A percentile compares a stretch with the other conserved stretches of the same genome.
These are phyloP conservation scores for Dillenia turbinata DNA, from an alignment of 164 flowering plant species.

Conservation along the genomic window DNA sequence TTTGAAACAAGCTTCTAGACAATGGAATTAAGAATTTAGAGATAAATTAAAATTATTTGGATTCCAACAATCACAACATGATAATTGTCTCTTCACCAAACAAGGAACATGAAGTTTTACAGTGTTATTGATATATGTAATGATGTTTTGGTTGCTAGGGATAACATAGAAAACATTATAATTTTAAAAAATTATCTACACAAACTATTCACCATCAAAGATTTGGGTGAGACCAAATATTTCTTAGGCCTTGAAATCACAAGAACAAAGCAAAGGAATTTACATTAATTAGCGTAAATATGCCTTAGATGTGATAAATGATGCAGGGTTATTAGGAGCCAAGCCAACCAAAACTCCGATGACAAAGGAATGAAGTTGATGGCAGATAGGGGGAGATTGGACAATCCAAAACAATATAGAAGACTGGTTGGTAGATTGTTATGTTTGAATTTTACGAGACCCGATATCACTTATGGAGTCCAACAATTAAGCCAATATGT, in stretches of 20 bases:
- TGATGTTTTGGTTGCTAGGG: slow-evolving; percentile 2
- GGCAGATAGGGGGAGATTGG: background rate
- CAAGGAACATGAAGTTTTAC: background rate
- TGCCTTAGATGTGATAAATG: background rate
- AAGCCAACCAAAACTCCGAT: background rate
- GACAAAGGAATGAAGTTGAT: background rate
- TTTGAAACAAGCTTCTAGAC: slow-evolving; percentile 2
- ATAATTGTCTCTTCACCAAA: background rate
- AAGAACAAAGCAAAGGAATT: background rate
- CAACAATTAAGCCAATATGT: too few species aligned
- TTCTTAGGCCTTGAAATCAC: slow-evolving; percentile 3
- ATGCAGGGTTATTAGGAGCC: background rate
- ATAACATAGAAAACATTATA: background rate
- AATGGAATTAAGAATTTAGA: background rate
- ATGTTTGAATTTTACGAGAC: background rate
- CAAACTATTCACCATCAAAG: background rate
- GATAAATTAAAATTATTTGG: background rate
- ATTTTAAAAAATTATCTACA: background rate
- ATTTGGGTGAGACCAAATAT: background rate
- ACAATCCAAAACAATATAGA: background rate
- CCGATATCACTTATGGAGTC: slow-evolving; percentile 1
- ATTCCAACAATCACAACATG: background rate
- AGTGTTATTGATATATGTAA: slow-evolving; percentile 1
- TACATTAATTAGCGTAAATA: slow-evolving; percentile 2
- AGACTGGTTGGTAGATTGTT: slow-evolving; percentile 1